Evolutionary conservation across 176 grass and related monocot genomes (phyloP).

Genomic region (Metroxylon sagu): DNA sequence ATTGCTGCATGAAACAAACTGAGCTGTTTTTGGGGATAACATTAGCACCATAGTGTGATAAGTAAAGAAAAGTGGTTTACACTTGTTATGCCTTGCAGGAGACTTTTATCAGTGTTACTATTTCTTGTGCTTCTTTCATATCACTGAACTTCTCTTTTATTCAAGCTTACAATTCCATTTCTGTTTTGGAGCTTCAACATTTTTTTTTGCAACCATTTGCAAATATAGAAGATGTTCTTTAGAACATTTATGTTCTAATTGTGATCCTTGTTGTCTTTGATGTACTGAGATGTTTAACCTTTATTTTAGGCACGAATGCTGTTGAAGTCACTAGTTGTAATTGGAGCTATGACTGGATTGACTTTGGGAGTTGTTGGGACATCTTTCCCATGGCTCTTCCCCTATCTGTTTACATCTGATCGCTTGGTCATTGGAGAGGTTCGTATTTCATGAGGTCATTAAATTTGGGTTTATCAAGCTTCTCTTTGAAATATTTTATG

Average conservation of each 20-base stretch:
- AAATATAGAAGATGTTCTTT: not conserved
- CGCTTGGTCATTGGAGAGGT: conserved; percentile 64
- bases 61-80: no score
- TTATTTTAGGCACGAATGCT: conserved; percentile 76
- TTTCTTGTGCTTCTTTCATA: no score
- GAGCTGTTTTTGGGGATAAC: no score
- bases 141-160: no score
- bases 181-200: no score
- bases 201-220: no score
- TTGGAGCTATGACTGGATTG: conserved; percentile 62
- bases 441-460: not conserved
- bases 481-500: not conserved
- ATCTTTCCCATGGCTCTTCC: conserved; percentile 67
- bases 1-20: no score
- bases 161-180: no score
- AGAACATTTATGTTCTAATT: conserved; percentile 10
- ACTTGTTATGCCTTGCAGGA: no score
- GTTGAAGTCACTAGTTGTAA: conserved; percentile 75
- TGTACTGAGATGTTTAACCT: conserved; percentile 8
- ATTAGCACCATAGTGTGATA: no score
- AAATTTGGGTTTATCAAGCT: not conserved
- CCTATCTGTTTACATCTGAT: conserved; percentile 68
- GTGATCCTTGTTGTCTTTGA: conserved; percentile 16
- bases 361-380: conserved; percentile 59
- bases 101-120: no score